A percentile compares a stretch with the other conserved stretches of the same genome.
These are phyloP conservation scores for Lentinula edodes DNA, from an alignment of 768 basidiomycete species.

Conservation along the genomic window DNA sequence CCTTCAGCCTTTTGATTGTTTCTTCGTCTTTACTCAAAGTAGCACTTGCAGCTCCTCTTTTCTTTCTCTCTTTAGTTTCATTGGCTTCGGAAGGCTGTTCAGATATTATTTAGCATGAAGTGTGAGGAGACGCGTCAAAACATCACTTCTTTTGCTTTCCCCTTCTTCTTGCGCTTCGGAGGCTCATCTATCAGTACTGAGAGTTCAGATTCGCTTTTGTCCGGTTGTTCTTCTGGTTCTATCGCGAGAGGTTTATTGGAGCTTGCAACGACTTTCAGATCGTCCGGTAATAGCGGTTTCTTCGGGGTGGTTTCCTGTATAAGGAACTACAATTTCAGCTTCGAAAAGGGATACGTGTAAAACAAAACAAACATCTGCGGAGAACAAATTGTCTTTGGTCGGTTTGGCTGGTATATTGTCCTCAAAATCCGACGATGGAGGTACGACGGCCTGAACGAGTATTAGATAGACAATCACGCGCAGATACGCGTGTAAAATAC, in stretches of 20 bases:
- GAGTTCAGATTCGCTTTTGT: conserved; percentile 53
- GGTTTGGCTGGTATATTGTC: neutral
- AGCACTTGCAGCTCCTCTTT: conserved; percentile 23
- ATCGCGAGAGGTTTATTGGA: neutral
- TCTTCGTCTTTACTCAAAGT: conserved; percentile 58
- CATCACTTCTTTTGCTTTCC: conserved; percentile 25
- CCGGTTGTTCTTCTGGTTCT: neutral
- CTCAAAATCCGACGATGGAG: conserved; percentile 32
- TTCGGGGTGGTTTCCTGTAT: neutral
- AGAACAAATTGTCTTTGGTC: neutral
- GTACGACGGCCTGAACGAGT: conserved; percentile 23
- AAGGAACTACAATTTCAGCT: neutral
- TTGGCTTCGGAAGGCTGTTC: conserved; percentile 22
- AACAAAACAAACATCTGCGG: neutral
- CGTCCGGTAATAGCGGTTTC: neutral
- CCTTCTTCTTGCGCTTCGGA: conserved; percentile 37
- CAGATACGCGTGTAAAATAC: conserved; percentile 6
- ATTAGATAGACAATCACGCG: conserved; percentile 8
- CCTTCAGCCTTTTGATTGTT: conserved; percentile 72
- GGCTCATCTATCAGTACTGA: conserved; percentile 53
- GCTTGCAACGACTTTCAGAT: neutral
- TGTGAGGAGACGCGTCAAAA: neutral
- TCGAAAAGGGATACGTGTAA: neutral
- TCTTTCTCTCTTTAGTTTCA: conserved; percentile 16
- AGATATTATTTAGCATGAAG: conserved; percentile 11